Conservation (phyloP, 768 basidiomycete species). For the Lactarius evosmus region DNA sequence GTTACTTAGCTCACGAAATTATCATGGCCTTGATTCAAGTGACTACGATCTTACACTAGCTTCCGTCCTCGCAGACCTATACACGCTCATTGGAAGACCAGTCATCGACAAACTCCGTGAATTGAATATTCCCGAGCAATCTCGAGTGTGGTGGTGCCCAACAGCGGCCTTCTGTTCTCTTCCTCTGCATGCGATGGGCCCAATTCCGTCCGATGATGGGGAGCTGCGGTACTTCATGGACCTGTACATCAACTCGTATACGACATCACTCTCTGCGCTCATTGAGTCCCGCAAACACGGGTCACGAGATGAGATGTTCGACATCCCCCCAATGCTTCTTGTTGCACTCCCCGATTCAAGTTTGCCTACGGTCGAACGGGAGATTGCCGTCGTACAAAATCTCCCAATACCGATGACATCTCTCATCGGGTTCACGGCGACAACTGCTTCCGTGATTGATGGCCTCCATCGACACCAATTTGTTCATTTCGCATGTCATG, state of each 20-base stretch:
- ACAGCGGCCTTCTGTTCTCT: conserved; percentile 11
- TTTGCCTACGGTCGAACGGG: too few relatives aligned
- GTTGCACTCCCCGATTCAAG: neutral
- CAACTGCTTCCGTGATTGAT: neutral
- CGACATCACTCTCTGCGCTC: too few relatives aligned
- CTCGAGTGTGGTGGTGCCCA: conserved; percentile 23
- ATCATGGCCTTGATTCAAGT: neutral
- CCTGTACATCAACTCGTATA: too few relatives aligned
- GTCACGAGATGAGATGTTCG: neutral
- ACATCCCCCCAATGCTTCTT: neutral
- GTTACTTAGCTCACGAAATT: neutral
- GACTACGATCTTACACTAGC: neutral
- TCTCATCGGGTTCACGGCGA: neutral
- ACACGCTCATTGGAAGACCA: conserved; percentile 5
- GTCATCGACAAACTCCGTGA: neutral
- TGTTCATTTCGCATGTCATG: conserved; percentile 14
- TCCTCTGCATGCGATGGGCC: conserved; percentile 17
- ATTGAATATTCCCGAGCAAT: conserved; percentile 2
- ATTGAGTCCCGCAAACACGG: neutral
- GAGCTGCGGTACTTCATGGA: too few relatives aligned
- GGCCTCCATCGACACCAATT: neutral
- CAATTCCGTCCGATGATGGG: too few relatives aligned
- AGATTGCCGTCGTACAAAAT: too few relatives aligned
- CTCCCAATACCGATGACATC: too few relatives aligned
- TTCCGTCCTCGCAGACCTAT: too few relatives aligned